phyloP scores from a whole-genome alignment of 75 land plant species.

The Picea sitchensis region DNA sequence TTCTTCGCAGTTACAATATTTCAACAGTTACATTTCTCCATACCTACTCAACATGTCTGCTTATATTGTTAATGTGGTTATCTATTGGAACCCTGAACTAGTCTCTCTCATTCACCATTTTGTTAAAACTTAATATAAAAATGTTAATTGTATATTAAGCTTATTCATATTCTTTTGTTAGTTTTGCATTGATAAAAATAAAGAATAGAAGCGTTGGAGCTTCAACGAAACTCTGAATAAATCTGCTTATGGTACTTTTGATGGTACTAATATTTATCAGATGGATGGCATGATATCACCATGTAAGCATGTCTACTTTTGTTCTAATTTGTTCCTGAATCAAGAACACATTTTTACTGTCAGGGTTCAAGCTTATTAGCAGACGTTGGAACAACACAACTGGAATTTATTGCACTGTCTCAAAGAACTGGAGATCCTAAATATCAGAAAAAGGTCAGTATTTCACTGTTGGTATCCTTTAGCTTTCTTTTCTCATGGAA shows the following conservation, averaged over 20 bases:
- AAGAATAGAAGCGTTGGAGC: too few species aligned
- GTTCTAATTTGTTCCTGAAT: neutral
- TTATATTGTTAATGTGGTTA: too few species aligned
- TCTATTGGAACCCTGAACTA: too few species aligned
- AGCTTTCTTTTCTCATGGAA: conserved; percentile 1
- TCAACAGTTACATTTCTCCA: too few species aligned
- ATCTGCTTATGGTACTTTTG: neutral
- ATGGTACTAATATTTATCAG: neutral
- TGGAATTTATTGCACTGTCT: conserved; percentile 87
- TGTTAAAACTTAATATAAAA: too few species aligned
- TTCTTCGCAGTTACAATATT: too few species aligned
- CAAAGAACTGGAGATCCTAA: conserved; percentile 88
- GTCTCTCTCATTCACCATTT: too few species aligned
- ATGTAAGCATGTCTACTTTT: neutral
- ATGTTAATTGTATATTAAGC: too few species aligned
- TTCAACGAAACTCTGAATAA: neutral
- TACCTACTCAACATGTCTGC: too few species aligned
- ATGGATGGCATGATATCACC: neutral
- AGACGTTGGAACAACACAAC: conserved; percentile 90
- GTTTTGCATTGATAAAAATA: too few species aligned
- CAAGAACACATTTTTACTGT: neutral
- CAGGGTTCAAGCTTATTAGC: conserved; percentile 91
- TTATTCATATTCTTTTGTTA: too few species aligned
- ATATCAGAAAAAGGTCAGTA: conserved; percentile 75
- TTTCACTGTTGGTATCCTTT: neutral